Percentiles rank a stretch among this genome's conserved stretches.
Conservation (phyloP, 441 rosid genomes). For the Euphorbia corollata region DNA sequence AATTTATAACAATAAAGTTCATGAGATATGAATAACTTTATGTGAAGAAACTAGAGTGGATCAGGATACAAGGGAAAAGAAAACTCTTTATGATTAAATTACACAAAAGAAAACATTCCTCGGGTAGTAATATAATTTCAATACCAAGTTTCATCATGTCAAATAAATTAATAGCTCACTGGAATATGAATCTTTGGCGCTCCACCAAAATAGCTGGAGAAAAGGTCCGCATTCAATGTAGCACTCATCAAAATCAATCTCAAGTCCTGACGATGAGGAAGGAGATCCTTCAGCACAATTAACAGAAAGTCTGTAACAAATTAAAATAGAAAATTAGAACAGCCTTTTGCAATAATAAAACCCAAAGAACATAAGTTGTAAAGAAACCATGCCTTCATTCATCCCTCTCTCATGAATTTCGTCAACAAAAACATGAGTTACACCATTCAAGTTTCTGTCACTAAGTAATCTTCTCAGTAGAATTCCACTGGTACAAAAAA, state of each 20-base stretch:
- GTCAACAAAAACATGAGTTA: conserved; percentile 96
- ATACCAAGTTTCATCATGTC: not conserved
- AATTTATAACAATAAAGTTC: not conserved
- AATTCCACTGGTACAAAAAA: conserved; percentile 98
- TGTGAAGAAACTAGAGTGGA: not conserved
- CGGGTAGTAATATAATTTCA: conserved; percentile 4
- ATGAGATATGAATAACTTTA: conserved; percentile 1
- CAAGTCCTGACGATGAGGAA: conserved; percentile 88
- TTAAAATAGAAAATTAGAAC: not conserved
- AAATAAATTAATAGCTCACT: too few relatives aligned
- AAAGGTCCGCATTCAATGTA: conserved; percentile 90
- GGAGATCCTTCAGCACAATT: conserved; percentile 93
- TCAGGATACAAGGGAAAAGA: not conserved
- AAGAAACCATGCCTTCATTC: conserved; percentile 73
- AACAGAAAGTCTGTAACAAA: conserved; percentile 67
- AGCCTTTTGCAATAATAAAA: not conserved
- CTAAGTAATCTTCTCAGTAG: conserved; percentile 79
- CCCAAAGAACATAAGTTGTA: conserved; percentile 10
- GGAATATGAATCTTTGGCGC: conserved; percentile 93
- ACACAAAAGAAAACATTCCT: not conserved
- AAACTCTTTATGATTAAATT: not conserved
- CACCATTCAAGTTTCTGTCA: conserved; percentile 80
- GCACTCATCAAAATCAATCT: conserved; percentile 98
- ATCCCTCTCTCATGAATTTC: conserved; percentile 99
- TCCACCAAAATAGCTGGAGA: conserved; percentile 77